phyloP scores from a whole-genome alignment of 257 asterid species.

The Lycium ferocissimum region DNA sequence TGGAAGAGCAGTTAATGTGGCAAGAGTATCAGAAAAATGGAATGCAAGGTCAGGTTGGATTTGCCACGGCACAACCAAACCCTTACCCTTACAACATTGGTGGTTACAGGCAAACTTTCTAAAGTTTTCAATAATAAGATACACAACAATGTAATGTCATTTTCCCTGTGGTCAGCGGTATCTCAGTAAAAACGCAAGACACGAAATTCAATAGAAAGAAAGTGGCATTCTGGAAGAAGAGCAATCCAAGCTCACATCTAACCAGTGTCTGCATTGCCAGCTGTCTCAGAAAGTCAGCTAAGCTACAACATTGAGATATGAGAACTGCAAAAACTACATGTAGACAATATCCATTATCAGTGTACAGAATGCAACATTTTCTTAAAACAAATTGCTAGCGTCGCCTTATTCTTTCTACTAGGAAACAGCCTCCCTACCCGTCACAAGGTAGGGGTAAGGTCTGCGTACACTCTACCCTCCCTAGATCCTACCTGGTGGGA shows the following conservation, averaged over 20 bases:
- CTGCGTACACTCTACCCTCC: too few relatives aligned
- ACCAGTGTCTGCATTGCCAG: slow-evolving; percentile 14
- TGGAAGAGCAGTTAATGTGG: slow-evolving; percentile 88
- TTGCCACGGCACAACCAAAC: slow-evolving; percentile 47
- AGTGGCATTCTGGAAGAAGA: slow-evolving; percentile 19
- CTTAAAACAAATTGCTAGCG: not conserved
- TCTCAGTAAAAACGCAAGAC: slow-evolving; percentile 10
- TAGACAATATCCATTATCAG: slow-evolving; percentile 13
- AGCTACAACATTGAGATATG: slow-evolving; percentile 14
- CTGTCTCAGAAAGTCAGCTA: not conserved
- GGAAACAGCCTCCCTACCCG: too few relatives aligned
- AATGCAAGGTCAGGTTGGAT: slow-evolving; percentile 76
- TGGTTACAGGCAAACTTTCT: slow-evolving; percentile 52
- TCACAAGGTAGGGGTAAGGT: too few relatives aligned
- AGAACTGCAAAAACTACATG: slow-evolving; percentile 29
- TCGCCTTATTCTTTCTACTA: not conserved
- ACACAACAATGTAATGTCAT: not conserved
- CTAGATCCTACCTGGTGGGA: too few relatives aligned
- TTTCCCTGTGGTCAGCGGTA: slow-evolving; percentile 1
- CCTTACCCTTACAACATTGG: slow-evolving; percentile 54
- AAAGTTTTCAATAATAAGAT: slow-evolving; percentile 26
- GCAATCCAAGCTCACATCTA: slow-evolving; percentile 20
- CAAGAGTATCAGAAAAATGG: slow-evolving; percentile 85
- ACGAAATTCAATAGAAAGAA: slow-evolving; percentile 8
- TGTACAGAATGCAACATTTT: slow-evolving; percentile 28